Base-by-base conservation (phyloP, 495 filamentous ascomycete genomes). In the Evansstolkia leycettana region DNA sequence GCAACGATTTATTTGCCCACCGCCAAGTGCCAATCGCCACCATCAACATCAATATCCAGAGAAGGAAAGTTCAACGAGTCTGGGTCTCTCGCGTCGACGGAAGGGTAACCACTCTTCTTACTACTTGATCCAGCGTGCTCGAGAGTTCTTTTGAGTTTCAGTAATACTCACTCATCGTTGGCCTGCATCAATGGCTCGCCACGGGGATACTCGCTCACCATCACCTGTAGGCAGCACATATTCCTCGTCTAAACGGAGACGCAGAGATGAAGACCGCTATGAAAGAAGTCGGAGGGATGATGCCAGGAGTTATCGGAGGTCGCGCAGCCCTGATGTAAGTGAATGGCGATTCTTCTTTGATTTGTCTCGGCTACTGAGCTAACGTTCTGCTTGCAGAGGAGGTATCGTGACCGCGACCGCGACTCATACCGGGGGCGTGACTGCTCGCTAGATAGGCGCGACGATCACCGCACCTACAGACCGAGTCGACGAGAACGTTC, bases 181-280 rank as follows among this genome's bases (percentile, higher is more conserved):
- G 65, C 64, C 64, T 66, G 71, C 69, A 71, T 80, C 61, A 62
- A 88, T 88, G 82, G 80, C 82, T 80, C 82, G 82, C 70, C 82
- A 75, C 73, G 80, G 74, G 77, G 80, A 85, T 76, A 77, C 80
- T 76, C 82, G 81, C 81, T 87, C 82, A 87, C 82, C 82, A 83
- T 85, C 82, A 76, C 82, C 82, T 80, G 78, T 80, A 86, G 82
- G 81, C 78, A 85, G 80, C 70, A 76, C 82, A 53, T 75, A 72
- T 60, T 80, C 78, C 61, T 77, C 78, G 50, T 78, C 79, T 49
- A 78, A 74, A 66, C 72, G 75, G 46, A 64, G 53, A 47, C 80
- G 78, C 52, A 76, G 79, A 70, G 80, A 85, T 55, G 78, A 84
- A 57, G 81, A 84, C 55, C 74, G 80, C 40, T 75, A 73, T 59